Conservation (phyloP, 2,329 filamentous ascomycete species). For the Xylaria sp. region DNA sequence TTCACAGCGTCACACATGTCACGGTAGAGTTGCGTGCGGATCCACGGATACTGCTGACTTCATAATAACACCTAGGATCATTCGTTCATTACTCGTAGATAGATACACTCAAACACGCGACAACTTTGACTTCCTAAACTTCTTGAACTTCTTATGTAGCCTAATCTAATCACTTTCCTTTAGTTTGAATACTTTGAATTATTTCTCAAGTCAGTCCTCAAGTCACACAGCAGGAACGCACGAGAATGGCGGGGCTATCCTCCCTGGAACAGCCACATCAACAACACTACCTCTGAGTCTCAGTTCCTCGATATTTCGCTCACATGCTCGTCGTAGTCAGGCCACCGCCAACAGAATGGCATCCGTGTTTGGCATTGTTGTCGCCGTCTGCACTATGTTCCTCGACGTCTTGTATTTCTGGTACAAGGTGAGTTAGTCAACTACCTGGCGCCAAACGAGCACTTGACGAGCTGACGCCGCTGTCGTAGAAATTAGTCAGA, state of each 20-base stretch:
- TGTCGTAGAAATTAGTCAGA: constrained; percentile 69
- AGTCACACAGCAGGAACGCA: not conserved
- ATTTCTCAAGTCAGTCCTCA: not conserved
- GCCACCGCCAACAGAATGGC: constrained; percentile 40
- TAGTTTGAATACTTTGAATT: too few species aligned
- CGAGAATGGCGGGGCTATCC: constrained; percentile 28
- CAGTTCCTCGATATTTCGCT: constrained; percentile 12
- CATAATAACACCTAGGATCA: not conserved
- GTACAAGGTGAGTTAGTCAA: constrained; percentile 61
- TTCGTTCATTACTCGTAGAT: not conserved
- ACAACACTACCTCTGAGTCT: constrained; percentile 6
- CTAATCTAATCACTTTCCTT: not conserved
- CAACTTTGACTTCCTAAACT: not conserved
- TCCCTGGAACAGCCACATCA: constrained; percentile 15
- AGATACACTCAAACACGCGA: not conserved
- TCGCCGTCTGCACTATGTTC: constrained; percentile 67
- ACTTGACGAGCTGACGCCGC: constrained; percentile 31
- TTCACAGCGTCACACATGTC: not conserved
- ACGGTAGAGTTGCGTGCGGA: not conserved
- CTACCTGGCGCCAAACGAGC: not conserved
- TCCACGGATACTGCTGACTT: not conserved
- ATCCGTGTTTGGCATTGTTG: constrained; percentile 50
- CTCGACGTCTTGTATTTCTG: constrained; percentile 72
- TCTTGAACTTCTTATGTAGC: too few species aligned
- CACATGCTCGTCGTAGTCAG: constrained; percentile 36